Evolutionary conservation across 805 yeast genomes (phyloP).

Genomic region (Lipomyces spencermartinsiae): DNA sequence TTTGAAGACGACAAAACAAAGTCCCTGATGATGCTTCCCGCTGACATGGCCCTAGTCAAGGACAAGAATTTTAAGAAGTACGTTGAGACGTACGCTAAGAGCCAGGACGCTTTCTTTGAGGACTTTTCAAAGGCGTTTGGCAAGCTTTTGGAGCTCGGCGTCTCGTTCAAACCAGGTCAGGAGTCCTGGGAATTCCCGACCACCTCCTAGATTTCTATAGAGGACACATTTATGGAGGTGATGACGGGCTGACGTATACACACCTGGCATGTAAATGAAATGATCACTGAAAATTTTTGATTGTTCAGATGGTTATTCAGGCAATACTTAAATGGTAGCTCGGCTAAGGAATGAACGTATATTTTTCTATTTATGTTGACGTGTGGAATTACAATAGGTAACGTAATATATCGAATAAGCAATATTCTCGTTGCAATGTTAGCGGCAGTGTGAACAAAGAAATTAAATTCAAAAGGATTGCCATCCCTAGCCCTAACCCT

Average conservation of each 20-base stretch:
- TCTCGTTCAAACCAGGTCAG: conserved; percentile 59
- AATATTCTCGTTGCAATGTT: no score
- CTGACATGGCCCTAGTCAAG: conserved; percentile 68
- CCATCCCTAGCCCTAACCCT: no score
- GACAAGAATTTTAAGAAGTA: conserved; percentile 64
- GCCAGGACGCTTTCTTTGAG: conserved; percentile 64
- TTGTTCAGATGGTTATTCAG: background rate
- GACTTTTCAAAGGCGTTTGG: conserved; percentile 72
- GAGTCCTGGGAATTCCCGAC: conserved; percentile 38
- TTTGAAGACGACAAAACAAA: conserved; percentile 59
- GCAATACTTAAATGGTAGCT: no score
- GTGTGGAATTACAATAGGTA: no score
- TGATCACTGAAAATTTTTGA: background rate
- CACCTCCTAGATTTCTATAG: conserved; percentile 10
- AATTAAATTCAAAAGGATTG: no score
- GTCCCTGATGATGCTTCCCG: conserved; percentile 79
- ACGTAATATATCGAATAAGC: no score
- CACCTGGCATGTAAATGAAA: background rate
- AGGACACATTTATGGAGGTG: background rate
- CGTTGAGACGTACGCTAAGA: conserved; percentile 70
- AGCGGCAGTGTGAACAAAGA: no score
- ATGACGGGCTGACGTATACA: background rate
- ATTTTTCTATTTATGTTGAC: no score
- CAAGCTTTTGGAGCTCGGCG: conserved; percentile 77
- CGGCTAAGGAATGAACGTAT: no score